These are phyloP conservation scores for Pochonia chlamydosporia DNA, from an alignment of 2,329 filamentous ascomycete species.

Conservation along the genomic window DNA sequence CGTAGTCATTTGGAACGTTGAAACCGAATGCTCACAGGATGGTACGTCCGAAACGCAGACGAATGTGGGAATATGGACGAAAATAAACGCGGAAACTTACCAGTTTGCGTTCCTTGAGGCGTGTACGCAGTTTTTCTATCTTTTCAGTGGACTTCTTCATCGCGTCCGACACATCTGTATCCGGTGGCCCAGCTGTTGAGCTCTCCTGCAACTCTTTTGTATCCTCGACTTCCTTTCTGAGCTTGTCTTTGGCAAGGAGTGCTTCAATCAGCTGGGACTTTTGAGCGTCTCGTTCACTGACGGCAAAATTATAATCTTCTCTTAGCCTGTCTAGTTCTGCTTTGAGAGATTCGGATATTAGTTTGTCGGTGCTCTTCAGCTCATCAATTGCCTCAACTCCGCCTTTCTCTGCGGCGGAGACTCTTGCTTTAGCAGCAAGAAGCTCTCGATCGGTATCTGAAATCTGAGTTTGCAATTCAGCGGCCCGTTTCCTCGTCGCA, in stretches of 20 bases:
- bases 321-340: slow-evolving; percentile 52
- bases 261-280: slow-evolving; percentile 55
- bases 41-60: too few species aligned
- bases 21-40: not conserved
- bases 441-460: slow-evolving; percentile 52
- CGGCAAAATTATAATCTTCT: slow-evolving; percentile 41
- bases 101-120: slow-evolving; percentile 52
- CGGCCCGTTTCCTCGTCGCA: slow-evolving; percentile 33
- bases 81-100: slow-evolving; percentile 34
- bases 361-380: slow-evolving; percentile 53
- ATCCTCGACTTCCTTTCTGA: slow-evolving; percentile 48
- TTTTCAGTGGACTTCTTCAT: slow-evolving; percentile 42
- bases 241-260: slow-evolving; percentile 54
- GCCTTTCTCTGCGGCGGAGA: slow-evolving; percentile 50
- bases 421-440: slow-evolving; percentile 44
- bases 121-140: slow-evolving; percentile 51
- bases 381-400: slow-evolving; percentile 49
- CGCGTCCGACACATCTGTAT: slow-evolving; percentile 28
- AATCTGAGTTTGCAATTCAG: slow-evolving; percentile 41
- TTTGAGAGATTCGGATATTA: slow-evolving; percentile 53
- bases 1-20: not conserved
- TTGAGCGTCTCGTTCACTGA: slow-evolving; percentile 48
- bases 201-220: slow-evolving; percentile 35
- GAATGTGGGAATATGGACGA: not conserved
- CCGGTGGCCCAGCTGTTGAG: slow-evolving; percentile 25